Conservation (phyloP, 768 basidiomycete species). For the Lentinus brumalis region DNA sequence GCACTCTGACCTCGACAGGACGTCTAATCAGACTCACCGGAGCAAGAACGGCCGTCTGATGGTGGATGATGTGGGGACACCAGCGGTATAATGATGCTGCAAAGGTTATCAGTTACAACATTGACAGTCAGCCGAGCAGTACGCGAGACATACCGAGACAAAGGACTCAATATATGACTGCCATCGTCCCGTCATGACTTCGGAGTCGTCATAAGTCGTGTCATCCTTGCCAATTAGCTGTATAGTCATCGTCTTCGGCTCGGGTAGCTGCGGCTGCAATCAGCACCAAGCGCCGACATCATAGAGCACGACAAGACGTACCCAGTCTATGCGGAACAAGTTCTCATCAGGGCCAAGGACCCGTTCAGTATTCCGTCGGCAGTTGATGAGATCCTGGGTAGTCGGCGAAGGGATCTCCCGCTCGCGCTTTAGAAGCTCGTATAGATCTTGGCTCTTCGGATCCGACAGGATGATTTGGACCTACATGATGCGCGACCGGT, state of each 20-base stretch:
- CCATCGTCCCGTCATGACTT: slow-evolving; percentile 77
- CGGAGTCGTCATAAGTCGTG: slow-evolving; percentile 71
- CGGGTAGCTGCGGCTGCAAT: slow-evolving; percentile 50
- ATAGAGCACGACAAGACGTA: slow-evolving; percentile 33
- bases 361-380: slow-evolving; percentile 66
- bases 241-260: slow-evolving; percentile 66
- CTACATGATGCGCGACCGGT: slow-evolving; percentile 31
- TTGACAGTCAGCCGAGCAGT: neutral
- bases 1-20: slow-evolving; percentile 29
- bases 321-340: slow-evolving; percentile 82
- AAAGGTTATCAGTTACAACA: neutral
- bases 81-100: slow-evolving; percentile 62
- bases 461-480: slow-evolving; percentile 72
- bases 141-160: slow-evolving; percentile 46
- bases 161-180: slow-evolving; percentile 78
- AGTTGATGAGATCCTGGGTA: slow-evolving; percentile 71
- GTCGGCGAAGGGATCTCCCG: slow-evolving; percentile 59
- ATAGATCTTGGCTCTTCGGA: slow-evolving; percentile 68
- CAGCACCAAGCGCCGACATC: neutral
- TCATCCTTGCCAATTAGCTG: slow-evolving; percentile 83
- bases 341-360: slow-evolving; percentile 77
- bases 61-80: slow-evolving; percentile 44
- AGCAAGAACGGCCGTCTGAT: slow-evolving; percentile 63
- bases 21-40: slow-evolving; percentile 44
- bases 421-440: slow-evolving; percentile 72